phyloP scores from a whole-genome alignment of 768 basidiomycete genomes.

The Suillus bovinus region DNA sequence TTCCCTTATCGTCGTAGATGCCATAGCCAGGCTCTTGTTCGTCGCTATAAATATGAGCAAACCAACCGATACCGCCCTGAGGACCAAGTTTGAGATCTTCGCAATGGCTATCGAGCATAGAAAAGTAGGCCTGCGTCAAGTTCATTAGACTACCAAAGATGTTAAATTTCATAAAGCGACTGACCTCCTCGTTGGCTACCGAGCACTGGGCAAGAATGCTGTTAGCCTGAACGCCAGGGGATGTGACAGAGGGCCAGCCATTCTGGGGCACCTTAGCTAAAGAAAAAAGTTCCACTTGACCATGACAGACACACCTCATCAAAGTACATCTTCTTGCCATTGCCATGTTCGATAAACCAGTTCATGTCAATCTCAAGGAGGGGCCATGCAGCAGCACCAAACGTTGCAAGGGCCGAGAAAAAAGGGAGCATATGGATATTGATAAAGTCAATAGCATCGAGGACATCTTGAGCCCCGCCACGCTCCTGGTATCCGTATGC shows the following conservation, averaged over 20 bases:
- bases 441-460: constrained; percentile 62
- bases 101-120: constrained; percentile 64
- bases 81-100: constrained; percentile 54
- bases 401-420: constrained; percentile 39
- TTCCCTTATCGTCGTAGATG: constrained; percentile 50
- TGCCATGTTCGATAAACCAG: constrained; percentile 65
- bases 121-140: constrained; percentile 58
- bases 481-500: constrained; percentile 58
- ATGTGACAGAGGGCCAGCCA: constrained; percentile 75
- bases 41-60: constrained; percentile 79
- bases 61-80: constrained; percentile 77
- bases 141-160: constrained; percentile 1
- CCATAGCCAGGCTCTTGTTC: constrained; percentile 68
- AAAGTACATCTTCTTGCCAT: constrained; percentile 75
- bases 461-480: constrained; percentile 52
- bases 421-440: constrained; percentile 75
- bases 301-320: constrained; percentile 52
- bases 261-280: constrained; percentile 44
- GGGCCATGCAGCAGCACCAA: constrained; percentile 64
- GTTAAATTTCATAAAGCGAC: constrained; percentile 16
- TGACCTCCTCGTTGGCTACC: constrained; percentile 60
- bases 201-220: constrained; percentile 59
- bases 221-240: constrained; percentile 62
- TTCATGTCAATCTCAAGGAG: constrained; percentile 57
- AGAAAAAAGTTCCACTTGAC: neutral